Evolutionary conservation across 306 rosid genomes (phyloP).

Genomic region (Vigna reflexopilosa): DNA sequence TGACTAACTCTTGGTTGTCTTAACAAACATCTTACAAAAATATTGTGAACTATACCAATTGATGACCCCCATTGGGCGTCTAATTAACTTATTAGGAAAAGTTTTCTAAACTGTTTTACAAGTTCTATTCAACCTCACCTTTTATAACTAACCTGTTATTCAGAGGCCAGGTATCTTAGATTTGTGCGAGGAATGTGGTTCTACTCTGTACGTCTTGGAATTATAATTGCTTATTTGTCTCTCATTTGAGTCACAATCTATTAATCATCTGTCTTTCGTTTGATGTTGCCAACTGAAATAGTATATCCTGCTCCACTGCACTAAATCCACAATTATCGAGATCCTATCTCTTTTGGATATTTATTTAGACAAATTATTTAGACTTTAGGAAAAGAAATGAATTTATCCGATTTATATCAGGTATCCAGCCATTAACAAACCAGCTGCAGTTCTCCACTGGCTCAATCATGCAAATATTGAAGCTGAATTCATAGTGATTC

Average conservation of each 20-base stretch:
- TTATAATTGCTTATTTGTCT: background rate
- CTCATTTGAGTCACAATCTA: background rate
- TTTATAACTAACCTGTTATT: too few species aligned
- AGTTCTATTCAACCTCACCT: too few species aligned
- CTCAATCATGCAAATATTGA: constrained; percentile 46
- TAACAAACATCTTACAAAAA: too few species aligned
- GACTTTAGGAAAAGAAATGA: background rate
- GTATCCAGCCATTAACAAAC: constrained; percentile 49
- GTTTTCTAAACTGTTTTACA: too few species aligned
- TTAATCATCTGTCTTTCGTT: constrained; percentile 20
- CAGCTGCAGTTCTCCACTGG: constrained; percentile 50
- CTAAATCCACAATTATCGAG: background rate
- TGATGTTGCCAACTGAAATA: background rate
- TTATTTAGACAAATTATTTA: background rate
- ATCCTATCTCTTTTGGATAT: constrained; percentile 16
- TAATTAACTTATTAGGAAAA: too few species aligned
- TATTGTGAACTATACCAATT: too few species aligned
- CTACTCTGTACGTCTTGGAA: background rate
- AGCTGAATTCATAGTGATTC: constrained; percentile 48
- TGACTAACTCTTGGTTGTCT: too few species aligned
- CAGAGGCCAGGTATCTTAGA: background rate
- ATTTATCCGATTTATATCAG: constrained; percentile 5
- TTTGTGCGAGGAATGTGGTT: background rate
- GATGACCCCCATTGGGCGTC: too few species aligned
- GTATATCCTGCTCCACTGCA: background rate